phyloP scores from a whole-genome alignment of 768 basidiomycete species.

The Tricholoma hemisulphureum region DNA sequence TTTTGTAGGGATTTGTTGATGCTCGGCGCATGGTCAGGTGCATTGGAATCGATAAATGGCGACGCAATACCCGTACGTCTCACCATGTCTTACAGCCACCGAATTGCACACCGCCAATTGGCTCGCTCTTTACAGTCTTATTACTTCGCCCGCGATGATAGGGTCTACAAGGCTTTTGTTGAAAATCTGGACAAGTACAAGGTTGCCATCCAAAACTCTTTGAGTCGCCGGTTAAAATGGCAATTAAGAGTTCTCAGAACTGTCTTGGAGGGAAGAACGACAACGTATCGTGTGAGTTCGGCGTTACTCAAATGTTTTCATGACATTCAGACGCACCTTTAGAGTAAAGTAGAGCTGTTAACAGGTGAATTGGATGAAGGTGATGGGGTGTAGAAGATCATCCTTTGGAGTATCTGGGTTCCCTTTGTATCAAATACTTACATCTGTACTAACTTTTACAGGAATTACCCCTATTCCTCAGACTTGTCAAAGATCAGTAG shows the following conservation, averaged over 20 bases:
- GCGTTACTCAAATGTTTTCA: neutral
- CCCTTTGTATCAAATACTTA: constrained; percentile 1
- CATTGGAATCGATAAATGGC: constrained; percentile 53
- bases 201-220: constrained; percentile 43
- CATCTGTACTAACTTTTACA: constrained; percentile 16
- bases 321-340: constrained; percentile 7
- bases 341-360: constrained; percentile 67
- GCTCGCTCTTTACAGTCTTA: constrained; percentile 52
- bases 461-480: neutral
- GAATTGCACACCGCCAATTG: neutral
- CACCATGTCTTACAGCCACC: neutral
- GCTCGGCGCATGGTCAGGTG: constrained; percentile 77
- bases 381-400: constrained; percentile 42
- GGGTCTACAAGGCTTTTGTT: constrained; percentile 71
- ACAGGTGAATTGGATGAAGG: constrained; percentile 63
- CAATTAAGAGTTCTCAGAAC: constrained; percentile 64
- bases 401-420: constrained; percentile 4
- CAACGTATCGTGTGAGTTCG: constrained; percentile 60
- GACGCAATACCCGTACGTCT: constrained; percentile 69
- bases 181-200: constrained; percentile 47
- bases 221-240: constrained; percentile 62
- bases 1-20: constrained; percentile 63
- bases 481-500: neutral
- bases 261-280: constrained; percentile 63
- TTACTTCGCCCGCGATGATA: constrained; percentile 91